Percentiles rank a stretch among this genome's conserved stretches.
Conservation (phyloP, 352 stramenopile genomes). For the Saprolegnia diclina region DNA sequence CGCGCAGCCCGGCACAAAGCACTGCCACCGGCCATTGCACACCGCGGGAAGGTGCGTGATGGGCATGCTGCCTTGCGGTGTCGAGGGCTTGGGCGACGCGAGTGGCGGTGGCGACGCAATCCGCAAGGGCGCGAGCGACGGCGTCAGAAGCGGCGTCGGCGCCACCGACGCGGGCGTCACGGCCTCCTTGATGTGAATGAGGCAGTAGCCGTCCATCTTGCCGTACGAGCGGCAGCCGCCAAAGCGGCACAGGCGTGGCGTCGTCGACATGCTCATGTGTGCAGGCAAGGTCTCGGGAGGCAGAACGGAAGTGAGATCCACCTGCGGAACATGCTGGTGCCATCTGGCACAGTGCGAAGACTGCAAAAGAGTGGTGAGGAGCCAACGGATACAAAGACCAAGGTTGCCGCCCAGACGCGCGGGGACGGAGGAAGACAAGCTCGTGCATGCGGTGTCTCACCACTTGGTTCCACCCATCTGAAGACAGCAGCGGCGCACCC, state of each 20-base stretch:
- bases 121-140: neutral
- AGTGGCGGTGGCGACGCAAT: neutral
- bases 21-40: neutral
- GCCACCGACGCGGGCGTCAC: neutral
- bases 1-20: conserved; percentile 4
- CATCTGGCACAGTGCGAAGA: conserved; percentile 1
- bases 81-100: neutral
- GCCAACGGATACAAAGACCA: neutral
- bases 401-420: neutral
- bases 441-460: conserved; percentile 12
- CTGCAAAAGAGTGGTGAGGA: conserved; percentile 12
- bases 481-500: neutral
- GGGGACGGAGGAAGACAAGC: conserved; percentile 5
- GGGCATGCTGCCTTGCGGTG: conserved; percentile 1
- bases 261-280: neutral
- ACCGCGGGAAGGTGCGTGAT: neutral
- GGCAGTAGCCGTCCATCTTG: conserved; percentile 24
- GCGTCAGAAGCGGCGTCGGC: conserved; percentile 6
- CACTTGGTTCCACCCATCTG: conserved; percentile 17
- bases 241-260: conserved; percentile 10
- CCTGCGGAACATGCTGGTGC: neutral
- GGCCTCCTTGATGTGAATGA: conserved; percentile 19
- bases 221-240: conserved; percentile 23
- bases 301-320: neutral
- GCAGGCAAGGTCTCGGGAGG: neutral